These are phyloP conservation scores for Morella rubra DNA, from an alignment of 306 rosid genomes.

Conservation along the genomic window DNA sequence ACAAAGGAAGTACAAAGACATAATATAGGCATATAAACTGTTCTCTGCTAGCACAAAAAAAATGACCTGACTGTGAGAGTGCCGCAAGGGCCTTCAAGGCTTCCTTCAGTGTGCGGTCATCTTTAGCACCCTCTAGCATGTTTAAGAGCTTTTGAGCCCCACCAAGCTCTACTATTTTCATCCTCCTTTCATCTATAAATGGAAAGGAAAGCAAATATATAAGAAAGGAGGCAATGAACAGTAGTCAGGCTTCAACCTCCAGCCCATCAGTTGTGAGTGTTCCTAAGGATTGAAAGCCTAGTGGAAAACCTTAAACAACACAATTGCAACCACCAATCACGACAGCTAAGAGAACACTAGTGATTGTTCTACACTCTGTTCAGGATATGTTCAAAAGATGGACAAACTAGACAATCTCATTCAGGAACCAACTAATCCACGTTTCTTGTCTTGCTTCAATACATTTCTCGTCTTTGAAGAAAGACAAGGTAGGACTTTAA, in stretches of 20 bases:
- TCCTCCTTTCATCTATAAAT: conserved; percentile 69
- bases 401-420: conserved; percentile 13
- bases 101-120: conserved; percentile 87
- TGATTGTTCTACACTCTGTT: conserved; percentile 8
- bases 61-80: conserved; percentile 69
- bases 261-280: conserved; percentile 3
- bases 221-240: conserved; percentile 16
- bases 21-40: no score
- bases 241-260: conserved; percentile 13
- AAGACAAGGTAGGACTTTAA: conserved; percentile 8
- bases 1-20: no score
- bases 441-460: background rate
- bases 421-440: conserved; percentile 18
- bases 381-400: background rate
- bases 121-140: conserved; percentile 76
- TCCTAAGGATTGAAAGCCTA: no score
- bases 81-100: conserved; percentile 79
- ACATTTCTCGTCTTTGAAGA: background rate
- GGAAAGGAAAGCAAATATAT: conserved; percentile 20
- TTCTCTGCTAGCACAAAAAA: no score
- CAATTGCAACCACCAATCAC: no score
- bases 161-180: conserved; percentile 79
- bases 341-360: background rate
- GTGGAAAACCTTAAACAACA: no score
- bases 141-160: conserved; percentile 69